These are phyloP conservation scores for Nigrospora oryzae DNA, from an alignment of 2,329 filamentous ascomycete genomes.

Conservation along the genomic window DNA sequence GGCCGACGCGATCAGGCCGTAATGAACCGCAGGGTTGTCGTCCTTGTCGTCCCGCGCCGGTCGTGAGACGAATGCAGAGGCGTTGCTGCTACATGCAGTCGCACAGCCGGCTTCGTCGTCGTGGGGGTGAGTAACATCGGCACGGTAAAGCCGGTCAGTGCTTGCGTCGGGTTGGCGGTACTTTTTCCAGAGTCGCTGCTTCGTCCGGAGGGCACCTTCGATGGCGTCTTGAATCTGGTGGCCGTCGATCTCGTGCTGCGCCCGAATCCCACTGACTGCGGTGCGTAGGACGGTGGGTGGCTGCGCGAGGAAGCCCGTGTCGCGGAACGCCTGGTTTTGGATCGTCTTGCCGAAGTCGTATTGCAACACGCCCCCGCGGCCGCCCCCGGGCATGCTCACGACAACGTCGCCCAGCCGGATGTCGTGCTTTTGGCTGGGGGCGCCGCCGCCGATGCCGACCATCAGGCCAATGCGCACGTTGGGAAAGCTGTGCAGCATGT, in stretches of 20 bases:
- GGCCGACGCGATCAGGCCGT: slow-evolving; percentile 20
- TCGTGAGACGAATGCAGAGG: neutral
- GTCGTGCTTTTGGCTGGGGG: slow-evolving; percentile 8
- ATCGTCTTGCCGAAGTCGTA: slow-evolving; percentile 10
- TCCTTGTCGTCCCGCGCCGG: neutral
- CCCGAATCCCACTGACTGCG: slow-evolving; percentile 16
- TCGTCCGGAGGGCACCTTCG: slow-evolving; percentile 11
- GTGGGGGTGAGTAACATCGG: slow-evolving; percentile 1
- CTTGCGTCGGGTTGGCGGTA: slow-evolving; percentile 13
- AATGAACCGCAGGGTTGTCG: slow-evolving; percentile 18
- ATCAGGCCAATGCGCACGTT: neutral
- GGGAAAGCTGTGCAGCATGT: neutral
- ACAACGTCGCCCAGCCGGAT: slow-evolving; percentile 21
- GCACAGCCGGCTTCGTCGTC: neutral
- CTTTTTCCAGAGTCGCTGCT: slow-evolving; percentile 14
- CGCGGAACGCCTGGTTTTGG: neutral
- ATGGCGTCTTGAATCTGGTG: slow-evolving; percentile 21
- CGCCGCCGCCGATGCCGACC: neutral
- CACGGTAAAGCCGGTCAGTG: slow-evolving; percentile 18
- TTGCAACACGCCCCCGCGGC: slow-evolving; percentile 16
- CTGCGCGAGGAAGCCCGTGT: neutral
- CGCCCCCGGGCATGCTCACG: neutral
- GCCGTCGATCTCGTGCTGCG: slow-evolving; percentile 6
- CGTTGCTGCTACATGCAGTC: slow-evolving; percentile 1
- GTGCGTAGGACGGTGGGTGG: neutral